Base-by-base conservation (phyloP, 1,284 basidiomycete species). In the Ustilago nuda region DNA sequence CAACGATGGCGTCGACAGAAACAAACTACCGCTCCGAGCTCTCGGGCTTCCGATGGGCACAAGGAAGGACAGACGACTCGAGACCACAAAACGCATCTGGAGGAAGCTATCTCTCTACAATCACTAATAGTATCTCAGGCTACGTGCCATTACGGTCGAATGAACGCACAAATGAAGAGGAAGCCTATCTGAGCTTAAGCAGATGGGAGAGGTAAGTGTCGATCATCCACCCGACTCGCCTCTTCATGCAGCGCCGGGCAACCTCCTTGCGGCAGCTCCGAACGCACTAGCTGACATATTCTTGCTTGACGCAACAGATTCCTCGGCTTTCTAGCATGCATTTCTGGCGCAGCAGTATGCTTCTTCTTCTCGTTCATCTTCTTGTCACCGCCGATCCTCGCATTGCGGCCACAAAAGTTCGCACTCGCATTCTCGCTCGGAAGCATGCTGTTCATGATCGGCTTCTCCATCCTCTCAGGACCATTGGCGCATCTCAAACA, bases 351-450 rank as follows among this genome's bases (percentile, higher is more conserved):
- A 6, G 91, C 91, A 45, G 92, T 95, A 1, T 99, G 96, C 88
- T 99, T 99, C 89, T 91, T 94, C 72, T 92, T 99, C 59, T 91
- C 94, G 15, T 99, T 99, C 88, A 86, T 98, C 70, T 95, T 86
- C 57, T 85, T 94, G 15, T 88, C 97, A 27, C 94, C 95, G 4
- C 86, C 95, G 60, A 80, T 84, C 46, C 88, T 98, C 41, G 92
- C 8, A 76, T 37, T 78, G 39, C 66, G 81, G 17, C 81, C 81
- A 15, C 79, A 82, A 64, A 84, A 82, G 66, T 85, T 85, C 33
- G 83, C 83, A 3, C 75, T 84, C n/a, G 82, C 82, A 15, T 85
- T 84, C 56, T 80, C 78, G 50, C 65, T 83, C 15, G 83, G 82
- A 8, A 83, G 81, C 59, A 61, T 85, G 61, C 78, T 85, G 2